Evolutionary conservation across 306 rosid species (phyloP).

Genomic region (Acacia crassicarpa): DNA sequence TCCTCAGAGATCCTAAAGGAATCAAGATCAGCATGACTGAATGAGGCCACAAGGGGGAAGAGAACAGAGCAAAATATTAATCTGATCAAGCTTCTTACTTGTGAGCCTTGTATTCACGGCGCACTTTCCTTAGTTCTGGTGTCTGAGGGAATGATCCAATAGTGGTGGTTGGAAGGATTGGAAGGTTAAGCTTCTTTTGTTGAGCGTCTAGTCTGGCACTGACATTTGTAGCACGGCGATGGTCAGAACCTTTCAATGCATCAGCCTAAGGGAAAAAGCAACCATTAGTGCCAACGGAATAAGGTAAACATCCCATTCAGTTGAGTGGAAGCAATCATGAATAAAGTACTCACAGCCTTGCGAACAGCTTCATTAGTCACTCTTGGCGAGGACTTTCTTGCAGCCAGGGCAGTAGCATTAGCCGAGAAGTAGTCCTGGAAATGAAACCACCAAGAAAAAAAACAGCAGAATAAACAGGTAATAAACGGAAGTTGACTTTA

Average conservation of each 20-base stretch:
- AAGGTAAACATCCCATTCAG: neutral
- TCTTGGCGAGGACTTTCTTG: constrained; percentile 83
- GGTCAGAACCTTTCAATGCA: constrained; percentile 89
- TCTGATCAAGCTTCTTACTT: constrained; percentile 51
- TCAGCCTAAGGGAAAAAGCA: constrained; percentile 59
- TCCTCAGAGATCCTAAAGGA: constrained; percentile 78
- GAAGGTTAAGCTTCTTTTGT: constrained; percentile 93
- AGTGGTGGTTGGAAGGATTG: constrained; percentile 92
- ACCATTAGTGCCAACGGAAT: constrained; percentile 14
- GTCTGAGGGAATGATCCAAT: constrained; percentile 98
- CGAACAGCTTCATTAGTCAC: constrained; percentile 85
- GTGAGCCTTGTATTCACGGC: constrained; percentile 92
- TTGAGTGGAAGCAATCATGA: constrained; percentile 7
- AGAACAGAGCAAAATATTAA: constrained; percentile 14
- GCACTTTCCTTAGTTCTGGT: constrained; percentile 78
- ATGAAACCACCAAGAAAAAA: constrained; percentile 28
- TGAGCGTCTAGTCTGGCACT: constrained; percentile 89
- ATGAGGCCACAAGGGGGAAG: constrained; percentile 15
- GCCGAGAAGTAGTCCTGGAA: constrained; percentile 70
- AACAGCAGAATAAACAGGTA: constrained; percentile 6
- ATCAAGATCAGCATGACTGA: constrained; percentile 18
- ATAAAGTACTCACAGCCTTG: constrained; percentile 74
- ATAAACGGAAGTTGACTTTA: neutral
- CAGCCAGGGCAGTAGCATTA: constrained; percentile 73
- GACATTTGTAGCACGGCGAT: constrained; percentile 82